Evolutionary conservation across 495 filamentous ascomycete genomes (phyloP), one percentile per base, ranked within the genome.

Genomic region (Viridothelium virens): DNA sequence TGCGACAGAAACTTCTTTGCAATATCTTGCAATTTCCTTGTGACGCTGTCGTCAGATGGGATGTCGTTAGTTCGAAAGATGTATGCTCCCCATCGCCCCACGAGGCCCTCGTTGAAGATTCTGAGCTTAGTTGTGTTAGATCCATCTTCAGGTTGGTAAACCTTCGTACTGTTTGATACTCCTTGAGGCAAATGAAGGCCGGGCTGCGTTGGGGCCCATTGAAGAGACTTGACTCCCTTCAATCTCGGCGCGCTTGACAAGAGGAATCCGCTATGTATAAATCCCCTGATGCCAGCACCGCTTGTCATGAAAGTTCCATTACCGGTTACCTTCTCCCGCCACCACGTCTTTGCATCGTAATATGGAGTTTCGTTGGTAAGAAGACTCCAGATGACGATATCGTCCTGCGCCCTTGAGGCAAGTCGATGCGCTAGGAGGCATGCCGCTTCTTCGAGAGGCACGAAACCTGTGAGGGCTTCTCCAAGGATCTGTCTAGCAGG

Each of bases 361-460:
- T 64, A 63, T 11, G 59, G 38, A 63, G 59, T 69, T 9, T 61
- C 36, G 4, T 56, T 63, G 64, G 53, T 69, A n/a, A 72, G 64
- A 10, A 72, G 63, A 39, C 67, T 72, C 70, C 69, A 71, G 34
- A 72, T 72, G 16, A 72, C 62, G n/a, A 69, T 50, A 41, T 69
- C 36, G 53, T 63, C 41, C 62, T 62, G 67, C 31, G 63, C 50
- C 6, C 67, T 44, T 9, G 69, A 70, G 33, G 70, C 69, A 56
- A 71, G 69, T 53, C 70, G 59, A 61, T 72, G 66, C 37, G 67
- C 71, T 38, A 72, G 61, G 12, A 69, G 65, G 25, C 44, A 64
- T 9, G 53, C 67, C 14, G 38, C 67, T 5, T 41, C 41, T 38
- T 68, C 70, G 7, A 71, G 31, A 3, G 41, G 61, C 1, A 69